phyloP scores from a whole-genome alignment of 1,284 basidiomycete species.

The Ustilago nuda region DNA sequence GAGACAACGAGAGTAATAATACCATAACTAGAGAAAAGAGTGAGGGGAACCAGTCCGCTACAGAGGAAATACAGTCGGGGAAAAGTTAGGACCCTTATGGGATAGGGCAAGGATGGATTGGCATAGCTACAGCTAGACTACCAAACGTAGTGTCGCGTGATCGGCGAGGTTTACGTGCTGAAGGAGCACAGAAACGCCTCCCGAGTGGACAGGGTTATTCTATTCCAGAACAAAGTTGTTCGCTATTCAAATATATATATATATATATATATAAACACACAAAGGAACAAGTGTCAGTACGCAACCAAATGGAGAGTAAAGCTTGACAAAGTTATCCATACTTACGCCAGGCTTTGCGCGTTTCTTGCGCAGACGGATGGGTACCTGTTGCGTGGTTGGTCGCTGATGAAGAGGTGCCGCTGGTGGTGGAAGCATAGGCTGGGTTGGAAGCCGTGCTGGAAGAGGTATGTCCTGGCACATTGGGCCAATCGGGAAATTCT shows the following conservation, averaged over 20 bases:
- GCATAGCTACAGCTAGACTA: slow-evolving; percentile 14
- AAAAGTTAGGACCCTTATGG: neutral
- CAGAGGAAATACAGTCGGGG: neutral
- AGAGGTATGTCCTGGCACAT: slow-evolving; percentile 8
- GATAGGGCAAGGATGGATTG: neutral
- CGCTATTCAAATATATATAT: slow-evolving; percentile 17
- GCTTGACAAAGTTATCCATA: slow-evolving; percentile 40
- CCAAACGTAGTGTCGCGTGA: slow-evolving; percentile 12
- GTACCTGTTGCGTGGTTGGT: slow-evolving; percentile 1
- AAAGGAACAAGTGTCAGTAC: slow-evolving; percentile 31
- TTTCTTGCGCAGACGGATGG: slow-evolving; percentile 14
- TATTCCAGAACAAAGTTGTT: slow-evolving; percentile 42
- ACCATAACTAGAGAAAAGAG: neutral
- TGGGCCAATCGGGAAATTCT: slow-evolving; percentile 41
- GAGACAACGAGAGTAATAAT: neutral
- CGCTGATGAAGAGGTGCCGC: slow-evolving; percentile 4
- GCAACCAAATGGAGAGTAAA: slow-evolving; percentile 27
- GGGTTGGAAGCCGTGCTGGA: neutral
- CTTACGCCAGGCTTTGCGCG: slow-evolving; percentile 48
- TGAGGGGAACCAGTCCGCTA: slow-evolving; percentile 5
- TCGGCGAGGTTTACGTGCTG: slow-evolving; percentile 8
- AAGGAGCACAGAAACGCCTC: slow-evolving; percentile 16
- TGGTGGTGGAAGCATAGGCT: slow-evolving; percentile 9
- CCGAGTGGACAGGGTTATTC: slow-evolving; percentile 11
- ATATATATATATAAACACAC: no score